Evolutionary conservation across 2,329 filamentous ascomycete genomes (phyloP), one percentile per base, ranked within the genome.

Genomic region (Epichloe gansuensis): DNA sequence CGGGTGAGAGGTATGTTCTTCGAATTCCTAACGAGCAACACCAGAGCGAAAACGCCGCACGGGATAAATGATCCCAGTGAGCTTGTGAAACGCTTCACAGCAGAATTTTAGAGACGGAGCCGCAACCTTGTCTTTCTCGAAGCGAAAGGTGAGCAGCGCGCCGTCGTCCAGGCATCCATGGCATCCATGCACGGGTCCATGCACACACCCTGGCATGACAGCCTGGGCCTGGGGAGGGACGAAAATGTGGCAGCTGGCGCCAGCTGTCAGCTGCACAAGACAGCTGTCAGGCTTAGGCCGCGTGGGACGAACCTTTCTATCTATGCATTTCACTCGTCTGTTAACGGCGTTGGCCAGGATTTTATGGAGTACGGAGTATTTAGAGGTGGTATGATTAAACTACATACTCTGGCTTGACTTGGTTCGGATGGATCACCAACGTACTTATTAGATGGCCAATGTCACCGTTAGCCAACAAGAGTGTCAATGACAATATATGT

Each of bases 111-210:
- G 35, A 38, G 46, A 42, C 41, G 43, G 44, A 41, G 52, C 23
- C 21, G 28, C 25, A 48, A 48, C 21, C 39, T 28, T 49, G 45
- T 47, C 23, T 28, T 38, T 34, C 12, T 48, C 23, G 44, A 51
- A 52, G 46, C n/a, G 37, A 44, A 50, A 12, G 25, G 41, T 23
- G 13, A 48, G 48, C 23, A 51, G 44, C 28, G 44, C 44, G 44
- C 47, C 42, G 44, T 35, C 25, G 28, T 34, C 44, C 17, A 52
- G 45, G 45, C 51, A 48, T 43, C 45, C 51, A 52, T 43, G 45
- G 45, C 51, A 48, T 43, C 45, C 51, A 52, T 43, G 51, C 47
- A 21, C 17, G 17, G 17, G 17, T 21, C 17, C 17, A 37, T 41
- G 46, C n/a, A 11, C 5, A 2, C 25, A 42, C 7, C 12, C 12